phyloP scores from a whole-genome alignment of 106 monocot genomes.

The Agapanthus africanus region DNA sequence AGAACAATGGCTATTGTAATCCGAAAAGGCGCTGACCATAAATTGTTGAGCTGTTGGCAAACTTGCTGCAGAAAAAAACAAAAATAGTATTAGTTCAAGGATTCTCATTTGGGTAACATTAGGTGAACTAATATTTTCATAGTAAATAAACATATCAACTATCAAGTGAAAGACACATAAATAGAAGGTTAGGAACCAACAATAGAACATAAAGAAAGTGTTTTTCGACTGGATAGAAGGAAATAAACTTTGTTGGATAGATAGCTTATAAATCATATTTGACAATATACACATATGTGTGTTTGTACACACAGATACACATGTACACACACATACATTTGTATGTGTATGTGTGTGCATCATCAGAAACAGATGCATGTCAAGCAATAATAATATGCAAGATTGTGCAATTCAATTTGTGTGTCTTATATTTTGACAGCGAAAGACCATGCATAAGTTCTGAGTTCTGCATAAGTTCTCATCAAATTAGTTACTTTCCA shows the following conservation, averaged over 20 bases:
- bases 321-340: too few species aligned
- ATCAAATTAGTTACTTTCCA: too few species aligned
- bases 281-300: too few species aligned
- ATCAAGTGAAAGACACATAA: not conserved
- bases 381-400: not conserved
- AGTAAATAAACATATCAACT: not conserved
- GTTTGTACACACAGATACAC: too few species aligned
- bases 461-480: too few species aligned
- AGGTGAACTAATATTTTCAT: not conserved
- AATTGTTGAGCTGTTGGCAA: slow-evolving; percentile 92
- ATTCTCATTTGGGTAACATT: not conserved
- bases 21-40: slow-evolving; percentile 99
- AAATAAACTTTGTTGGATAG: not conserved
- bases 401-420: not conserved
- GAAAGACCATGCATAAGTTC: not conserved
- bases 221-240: not conserved
- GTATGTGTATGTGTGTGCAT: too few species aligned
- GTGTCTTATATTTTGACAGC: slow-evolving; percentile 2
- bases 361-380: too few species aligned
- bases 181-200: not conserved
- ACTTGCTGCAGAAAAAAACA: slow-evolving; percentile 58
- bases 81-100: not conserved
- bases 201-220: not conserved
- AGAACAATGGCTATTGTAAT: slow-evolving; percentile 62
- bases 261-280: not conserved